Conservation (phyloP, 2,329 filamentous ascomycete genomes). For the Thielaviopsis cerberus region DNA sequence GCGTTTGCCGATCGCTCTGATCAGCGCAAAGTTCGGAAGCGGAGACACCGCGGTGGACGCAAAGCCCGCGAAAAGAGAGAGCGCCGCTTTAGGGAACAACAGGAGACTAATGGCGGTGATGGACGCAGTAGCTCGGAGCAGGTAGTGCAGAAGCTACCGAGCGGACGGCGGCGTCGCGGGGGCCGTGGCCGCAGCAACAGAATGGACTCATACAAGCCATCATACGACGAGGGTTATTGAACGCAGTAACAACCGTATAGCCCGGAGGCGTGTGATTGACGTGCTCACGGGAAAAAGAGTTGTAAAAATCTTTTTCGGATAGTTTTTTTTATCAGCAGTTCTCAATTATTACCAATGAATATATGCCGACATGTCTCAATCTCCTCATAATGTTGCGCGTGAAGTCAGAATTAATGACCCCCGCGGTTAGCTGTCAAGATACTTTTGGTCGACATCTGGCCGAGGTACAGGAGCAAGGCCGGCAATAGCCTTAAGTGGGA, state of each 20-base stretch:
- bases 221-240: background rate
- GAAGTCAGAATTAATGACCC: background rate
- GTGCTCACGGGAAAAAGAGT: too few species aligned
- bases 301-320: background rate
- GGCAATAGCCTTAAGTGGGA: slow-evolving; percentile 6
- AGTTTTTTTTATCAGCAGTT: background rate
- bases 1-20: background rate
- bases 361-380: too few species aligned
- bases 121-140: background rate
- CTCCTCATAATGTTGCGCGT: too few species aligned
- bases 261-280: too few species aligned
- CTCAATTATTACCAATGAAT: too few species aligned
- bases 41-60: slow-evolving; percentile 2
- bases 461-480: slow-evolving; percentile 6
- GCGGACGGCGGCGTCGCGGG: background rate
- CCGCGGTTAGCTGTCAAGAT: background rate
- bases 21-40: background rate
- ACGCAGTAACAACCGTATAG: background rate
- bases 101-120: background rate
- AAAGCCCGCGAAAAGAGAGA: background rate
- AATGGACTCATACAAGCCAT: slow-evolving; percentile 10
- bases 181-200: slow-evolving; percentile 1
- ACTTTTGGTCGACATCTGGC: slow-evolving; percentile 3
- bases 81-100: background rate
- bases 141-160: background rate